These are phyloP conservation scores for Naegleria fowleri DNA, from an alignment of 208 protist genomes.

Conservation along the genomic window DNA sequence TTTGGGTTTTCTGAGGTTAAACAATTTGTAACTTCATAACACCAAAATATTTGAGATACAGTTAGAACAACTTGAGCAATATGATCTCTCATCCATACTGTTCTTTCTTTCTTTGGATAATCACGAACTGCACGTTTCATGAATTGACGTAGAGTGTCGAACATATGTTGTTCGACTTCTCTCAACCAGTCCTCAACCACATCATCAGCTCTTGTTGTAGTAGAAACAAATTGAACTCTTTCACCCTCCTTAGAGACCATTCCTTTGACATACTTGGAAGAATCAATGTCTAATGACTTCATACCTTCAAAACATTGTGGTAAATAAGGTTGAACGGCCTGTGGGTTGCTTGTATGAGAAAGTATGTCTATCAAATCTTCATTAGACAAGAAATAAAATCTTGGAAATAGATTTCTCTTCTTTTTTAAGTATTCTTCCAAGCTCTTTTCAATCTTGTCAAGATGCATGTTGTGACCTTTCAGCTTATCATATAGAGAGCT, in stretches of 20 bases:
- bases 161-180: conserved; percentile 55
- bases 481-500: conserved; percentile 35
- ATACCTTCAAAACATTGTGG: conserved; percentile 95
- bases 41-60: conserved; percentile 87
- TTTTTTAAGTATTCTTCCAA: conserved; percentile 84
- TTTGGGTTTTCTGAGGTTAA: conserved; percentile 62
- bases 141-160: conserved; percentile 40
- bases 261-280: conserved; percentile 37
- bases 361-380: conserved; percentile 83
- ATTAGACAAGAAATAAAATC: conserved; percentile 84
- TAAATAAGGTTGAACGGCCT: conserved; percentile 92
- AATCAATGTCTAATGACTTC: conserved; percentile 52
- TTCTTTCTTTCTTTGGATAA: conserved; percentile 28
- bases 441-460: conserved; percentile 85
- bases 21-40: conserved; percentile 76
- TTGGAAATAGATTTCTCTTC: conserved; percentile 65
- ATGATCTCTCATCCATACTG: conserved; percentile 81
- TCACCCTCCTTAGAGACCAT: conserved; percentile 40
- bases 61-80: conserved; percentile 86
- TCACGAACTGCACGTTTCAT: conserved; percentile 43
- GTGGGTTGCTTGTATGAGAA: conserved; percentile 92
- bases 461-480: conserved; percentile 67
- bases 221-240: conserved; percentile 39
- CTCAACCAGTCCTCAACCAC: conserved; percentile 62
- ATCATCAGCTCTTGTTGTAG: conserved; percentile 51